Conservation (phyloP, 495 filamentous ascomycete genomes). For the Penicillium steckii region DNA sequence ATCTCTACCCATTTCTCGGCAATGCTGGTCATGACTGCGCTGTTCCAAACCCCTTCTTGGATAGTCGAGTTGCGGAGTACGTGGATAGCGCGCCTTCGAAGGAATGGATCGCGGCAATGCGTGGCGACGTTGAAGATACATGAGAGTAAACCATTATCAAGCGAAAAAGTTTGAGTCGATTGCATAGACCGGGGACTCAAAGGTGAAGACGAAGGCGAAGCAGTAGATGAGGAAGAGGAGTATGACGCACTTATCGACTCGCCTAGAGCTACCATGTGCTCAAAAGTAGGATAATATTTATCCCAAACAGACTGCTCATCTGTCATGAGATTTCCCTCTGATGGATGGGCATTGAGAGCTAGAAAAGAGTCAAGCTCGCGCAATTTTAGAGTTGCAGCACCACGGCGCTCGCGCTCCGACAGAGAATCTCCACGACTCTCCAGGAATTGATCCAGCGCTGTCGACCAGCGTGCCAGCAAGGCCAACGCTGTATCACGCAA, state of each 20-base stretch:
- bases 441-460: constrained; percentile 16
- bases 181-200: background rate
- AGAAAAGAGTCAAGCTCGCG: constrained; percentile 11
- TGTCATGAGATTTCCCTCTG: background rate
- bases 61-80: constrained; percentile 51
- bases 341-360: constrained; percentile 3
- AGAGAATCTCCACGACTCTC: constrained; percentile 4
- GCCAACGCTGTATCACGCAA: constrained; percentile 5
- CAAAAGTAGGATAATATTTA: constrained; percentile 16
- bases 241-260: constrained; percentile 10
- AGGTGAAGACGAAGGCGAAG: background rate
- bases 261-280: constrained; percentile 25
- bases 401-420: constrained; percentile 13
- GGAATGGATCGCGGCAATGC: constrained; percentile 55
- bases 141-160: constrained; percentile 49
- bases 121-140: constrained; percentile 57
- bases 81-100: constrained; percentile 55
- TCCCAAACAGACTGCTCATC: constrained; percentile 13
- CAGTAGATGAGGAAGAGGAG: background rate
- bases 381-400: constrained; percentile 15
- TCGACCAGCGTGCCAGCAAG: constrained; percentile 14
- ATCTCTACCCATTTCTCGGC: constrained; percentile 53
- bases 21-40: constrained; percentile 51
- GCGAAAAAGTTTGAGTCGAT: constrained; percentile 20
- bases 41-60: constrained; percentile 66